Evolutionary conservation across 768 basidiomycete species (phyloP), one percentile per base, ranked within the genome.

Genomic region (Coprinellus aureogranulatus): DNA sequence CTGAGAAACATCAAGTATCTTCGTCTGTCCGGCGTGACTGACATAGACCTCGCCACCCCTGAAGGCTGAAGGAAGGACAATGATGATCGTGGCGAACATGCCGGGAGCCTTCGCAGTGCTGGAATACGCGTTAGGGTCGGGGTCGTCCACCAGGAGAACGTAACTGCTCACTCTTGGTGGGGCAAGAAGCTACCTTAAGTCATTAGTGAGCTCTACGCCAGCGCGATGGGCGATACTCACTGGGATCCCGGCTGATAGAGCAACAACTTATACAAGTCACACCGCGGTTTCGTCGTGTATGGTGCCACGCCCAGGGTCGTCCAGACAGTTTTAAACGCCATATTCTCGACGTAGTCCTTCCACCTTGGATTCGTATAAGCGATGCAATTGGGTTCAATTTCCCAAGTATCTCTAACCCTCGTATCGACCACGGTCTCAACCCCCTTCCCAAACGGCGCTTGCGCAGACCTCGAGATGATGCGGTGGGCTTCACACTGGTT

Each of bases 21-120:
- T 63, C 4, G 66, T 67, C 5, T 62, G 59, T 16, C 62, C 61
- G 2, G 68, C 67, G 63, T 81, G 78, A 0, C 77, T 72, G 9
- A 82, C 66, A 51, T 75, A 75, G 6, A 79, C 74, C 55, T 76
- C 65, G 2, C 81, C 82, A 6, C 82, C 82, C 1, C 69, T 69
- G 60, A 77, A 81, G 8, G 50, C 60, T 0, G 81, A 81, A 2
- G 81, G 81, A 3, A 83, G 71, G 6, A 81, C 61, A 30, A 83
- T 65, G 50, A 81, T 67, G 25, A 81, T 65, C 0, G 81, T 80
- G 9, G 81, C 82, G 57, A 84, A 82, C 77, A 80, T 80, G 1
- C 77, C 79, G 27, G 71, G 55, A 1, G 69, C 69, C 62, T 81
- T 80, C 54, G 77, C 77, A 2, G 78, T 81, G 53, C 79, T 81